Evolutionary conservation across 129 eudicot genomes (phyloP), one percentile per base, ranked within the genome.

Genomic region (carrot (Daucus carota)): DNA sequence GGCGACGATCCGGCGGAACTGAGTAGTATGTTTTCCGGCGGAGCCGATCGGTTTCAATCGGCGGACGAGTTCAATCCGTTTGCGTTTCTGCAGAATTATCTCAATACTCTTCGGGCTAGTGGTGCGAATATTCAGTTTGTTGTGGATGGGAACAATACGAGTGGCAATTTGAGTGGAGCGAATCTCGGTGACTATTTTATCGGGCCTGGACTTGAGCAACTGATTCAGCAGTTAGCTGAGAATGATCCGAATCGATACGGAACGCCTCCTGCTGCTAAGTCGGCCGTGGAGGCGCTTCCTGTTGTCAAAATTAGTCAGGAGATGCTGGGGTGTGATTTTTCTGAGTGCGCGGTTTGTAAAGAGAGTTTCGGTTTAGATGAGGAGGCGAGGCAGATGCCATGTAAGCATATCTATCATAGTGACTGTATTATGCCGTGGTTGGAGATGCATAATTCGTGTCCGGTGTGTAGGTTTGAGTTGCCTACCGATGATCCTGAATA

Each of bases 171-270:
- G 73, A 17, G 84, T 69, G 70, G 81, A 83, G 74, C 88, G 3
- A 93, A 87, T 83, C 78, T 90, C 0, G 97, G 98, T 13, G 98
- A 93, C 75, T 90, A 90, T 54, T 90, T 88, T 50, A 22, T 90
- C 0, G 97, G 98, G 7, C 92, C 97, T 15, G 98, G 97, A 16
- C 83, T 93, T 26, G 98, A 93, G 79, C 96, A 88, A 36, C 46
- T 90, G 80, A 93, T 90, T 10, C 98, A 93, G 67, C 98, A 90
- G 73, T 82, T 93, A 0, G 98, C 98, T 4, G 98, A 93, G 81
- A 93, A 93, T 31, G 98, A 90, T 87, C 98, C 97, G 0, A 90
- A 93, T 70, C 75, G 98, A 4, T 84, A 87, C 28, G 98, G 98
- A 0, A 86, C 98, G 0, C 98, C 98, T 0, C 98, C 98, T 16